phyloP scores from a whole-genome alignment of 2,329 filamentous ascomycete species.

The Aspergillus brunneoviolaceus region DNA sequence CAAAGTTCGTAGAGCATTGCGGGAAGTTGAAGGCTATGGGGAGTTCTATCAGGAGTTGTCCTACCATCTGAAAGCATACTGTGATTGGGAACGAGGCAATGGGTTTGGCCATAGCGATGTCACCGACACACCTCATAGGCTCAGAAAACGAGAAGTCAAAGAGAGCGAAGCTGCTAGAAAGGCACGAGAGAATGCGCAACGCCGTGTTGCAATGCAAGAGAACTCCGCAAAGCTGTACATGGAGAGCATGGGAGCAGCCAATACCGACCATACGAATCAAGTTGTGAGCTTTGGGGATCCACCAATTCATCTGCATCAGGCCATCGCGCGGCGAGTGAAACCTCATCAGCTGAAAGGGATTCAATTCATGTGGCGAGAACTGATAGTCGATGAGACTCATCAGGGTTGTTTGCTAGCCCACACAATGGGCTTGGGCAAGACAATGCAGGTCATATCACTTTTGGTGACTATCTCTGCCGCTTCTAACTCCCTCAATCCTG shows the following conservation, averaged over 20 bases:
- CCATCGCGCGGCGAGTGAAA: constrained; percentile 68
- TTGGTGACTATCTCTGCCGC: constrained; percentile 71
- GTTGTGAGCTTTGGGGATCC: constrained; percentile 47
- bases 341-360: constrained; percentile 78
- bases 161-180: constrained; percentile 53
- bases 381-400: constrained; percentile 61
- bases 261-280: constrained; percentile 47
- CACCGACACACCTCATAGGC: constrained; percentile 43
- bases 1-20: constrained; percentile 24
- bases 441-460: constrained; percentile 86
- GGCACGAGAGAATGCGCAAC: constrained; percentile 56
- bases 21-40: constrained; percentile 26
- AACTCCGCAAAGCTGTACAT: constrained; percentile 44
- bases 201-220: constrained; percentile 56
- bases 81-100: constrained; percentile 12
- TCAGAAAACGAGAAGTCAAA: constrained; percentile 48
- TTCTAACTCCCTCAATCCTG: constrained; percentile 56
- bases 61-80: constrained; percentile 21
- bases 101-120: not conserved
- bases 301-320: constrained; percentile 56
- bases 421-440: constrained; percentile 90
- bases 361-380: constrained; percentile 83
- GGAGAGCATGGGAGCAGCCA: constrained; percentile 32
- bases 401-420: constrained; percentile 83
- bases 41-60: constrained; percentile 33